Evolutionary conservation across 208 protist genomes (phyloP).

Genomic region (Crithidia fasciculata): DNA sequence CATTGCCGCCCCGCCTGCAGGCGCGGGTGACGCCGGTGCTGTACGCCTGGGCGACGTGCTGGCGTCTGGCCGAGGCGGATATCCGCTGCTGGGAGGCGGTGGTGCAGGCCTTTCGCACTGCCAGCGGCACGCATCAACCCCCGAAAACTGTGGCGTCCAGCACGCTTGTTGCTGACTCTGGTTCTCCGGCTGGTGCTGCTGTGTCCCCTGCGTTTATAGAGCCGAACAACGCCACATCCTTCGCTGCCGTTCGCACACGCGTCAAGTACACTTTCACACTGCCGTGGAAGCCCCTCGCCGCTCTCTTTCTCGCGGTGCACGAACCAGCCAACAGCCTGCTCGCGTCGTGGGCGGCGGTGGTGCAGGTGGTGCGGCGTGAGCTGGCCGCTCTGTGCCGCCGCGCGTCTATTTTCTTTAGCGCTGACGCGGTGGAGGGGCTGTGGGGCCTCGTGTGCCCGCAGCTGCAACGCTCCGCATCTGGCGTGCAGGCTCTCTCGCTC

Average conservation of each 20-base stretch:
- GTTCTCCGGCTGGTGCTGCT: neutral
- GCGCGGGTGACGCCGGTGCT: conserved; percentile 54
- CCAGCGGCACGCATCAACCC: conserved; percentile 3
- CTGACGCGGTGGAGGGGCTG: conserved; percentile 47
- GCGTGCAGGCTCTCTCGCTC: conserved; percentile 21
- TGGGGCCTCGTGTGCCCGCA: conserved; percentile 54
- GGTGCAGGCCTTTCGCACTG: conserved; percentile 36
- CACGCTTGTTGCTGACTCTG: too few species aligned
- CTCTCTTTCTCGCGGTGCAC: conserved; percentile 38
- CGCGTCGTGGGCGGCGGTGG: conserved; percentile 12
- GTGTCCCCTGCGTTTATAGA: neutral
- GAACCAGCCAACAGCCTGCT: conserved; percentile 9
- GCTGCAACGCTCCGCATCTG: conserved; percentile 7
- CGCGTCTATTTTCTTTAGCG: conserved; percentile 47
- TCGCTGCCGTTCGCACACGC: neutral
- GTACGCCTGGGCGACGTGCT: conserved; percentile 72
- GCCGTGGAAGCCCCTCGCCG: conserved; percentile 68
- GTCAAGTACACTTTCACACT: conserved; percentile 36
- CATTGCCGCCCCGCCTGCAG: conserved; percentile 49
- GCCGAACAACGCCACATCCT: neutral
- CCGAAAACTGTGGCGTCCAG: neutral
- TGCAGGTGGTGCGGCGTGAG: conserved; percentile 15
- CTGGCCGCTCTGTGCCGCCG: conserved; percentile 36
- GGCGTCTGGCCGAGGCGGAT: conserved; percentile 45
- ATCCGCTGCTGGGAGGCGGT: conserved; percentile 47